Evolutionary conservation across 345 rosid species (phyloP), one percentile per base, ranked within the genome.

Genomic region (Cardiospermum halicacabum): DNA sequence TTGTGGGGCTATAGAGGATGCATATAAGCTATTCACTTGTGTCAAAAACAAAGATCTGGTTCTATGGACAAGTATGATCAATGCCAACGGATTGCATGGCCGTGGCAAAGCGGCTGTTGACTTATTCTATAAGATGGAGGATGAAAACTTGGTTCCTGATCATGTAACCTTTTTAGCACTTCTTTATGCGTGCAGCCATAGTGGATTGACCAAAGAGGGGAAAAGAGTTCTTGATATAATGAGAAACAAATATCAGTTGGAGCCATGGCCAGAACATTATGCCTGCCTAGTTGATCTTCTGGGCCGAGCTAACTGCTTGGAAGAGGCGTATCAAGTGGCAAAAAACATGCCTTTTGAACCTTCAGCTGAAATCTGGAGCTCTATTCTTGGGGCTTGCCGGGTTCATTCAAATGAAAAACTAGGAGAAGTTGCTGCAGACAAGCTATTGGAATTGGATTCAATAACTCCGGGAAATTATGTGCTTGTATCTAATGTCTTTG

Each of bases 201-300:
- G 93, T 49, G 93, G 96, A 73, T 67, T 89, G 71, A 74, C 78
- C 26, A 57, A 73, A 62, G 97, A 89, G 80, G 96, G 93, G 30
- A 82, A 78, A 81, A 67, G 64, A 47, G 64, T 81, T 57, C 70
- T 85, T 64, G 76, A 82, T 62, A 70, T 76, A 48, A 92, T 92
- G 97, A 81, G 74, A 78, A 42, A 39, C 59, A 71, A 84, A 47
- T 85, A 80, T 81, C 69, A 80, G 24, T 74, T 88, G 78, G 84
- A 82, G 75, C 94, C 98, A 63, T 89, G 97, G 96, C 88, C 89
- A 48, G 90, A 90, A 58, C 96, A 93, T 68, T 85, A 77, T 72
- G 88, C 85, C 56, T 86, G 94, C 70, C 56, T 89, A 73, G 92
- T 92, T 62, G 96, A 89, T 78, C 84, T 89, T 75, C 86, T 92